A percentile compares a stretch with the other conserved stretches of the same genome.
Evolutionary conservation across 1,284 basidiomycete species (phyloP).

Genomic region (Meripilus lineatus): DNA sequence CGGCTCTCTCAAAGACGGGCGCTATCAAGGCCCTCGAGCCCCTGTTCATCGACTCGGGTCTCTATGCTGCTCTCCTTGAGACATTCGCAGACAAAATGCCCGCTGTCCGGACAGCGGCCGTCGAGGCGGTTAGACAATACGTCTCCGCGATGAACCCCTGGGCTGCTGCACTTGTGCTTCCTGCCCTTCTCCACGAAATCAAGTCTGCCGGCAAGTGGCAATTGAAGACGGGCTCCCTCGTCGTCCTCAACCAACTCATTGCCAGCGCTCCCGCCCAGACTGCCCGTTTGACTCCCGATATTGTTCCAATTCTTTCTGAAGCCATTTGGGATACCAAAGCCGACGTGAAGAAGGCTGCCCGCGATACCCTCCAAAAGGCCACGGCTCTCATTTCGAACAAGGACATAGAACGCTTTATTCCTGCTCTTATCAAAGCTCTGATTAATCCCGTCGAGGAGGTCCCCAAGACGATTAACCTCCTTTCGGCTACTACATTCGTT

Average conservation of each 20-base stretch:
- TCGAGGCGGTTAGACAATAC: slow-evolving; percentile 81
- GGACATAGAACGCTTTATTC: slow-evolving; percentile 98
- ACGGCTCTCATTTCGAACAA: slow-evolving; percentile 97
- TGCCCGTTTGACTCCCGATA: slow-evolving; percentile 91
- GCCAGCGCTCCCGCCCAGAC: slow-evolving; percentile 80
- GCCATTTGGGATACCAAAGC: slow-evolving; percentile 99
- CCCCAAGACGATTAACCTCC: slow-evolving; percentile 91
- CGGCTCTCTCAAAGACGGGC: slow-evolving; percentile 71
- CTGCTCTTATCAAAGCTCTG: slow-evolving; percentile 94
- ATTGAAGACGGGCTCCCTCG: slow-evolving; percentile 89
- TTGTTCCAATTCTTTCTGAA: slow-evolving; percentile 93
- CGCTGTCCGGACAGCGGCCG: slow-evolving; percentile 77
- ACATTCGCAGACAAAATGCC: slow-evolving; percentile 91
- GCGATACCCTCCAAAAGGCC: slow-evolving; percentile 90
- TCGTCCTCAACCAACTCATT: slow-evolving; percentile 89
- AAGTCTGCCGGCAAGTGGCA: slow-evolving; percentile 99
- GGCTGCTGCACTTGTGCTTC: slow-evolving; percentile 83
- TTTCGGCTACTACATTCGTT: slow-evolving; percentile 99
- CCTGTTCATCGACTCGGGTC: slow-evolving; percentile 77
- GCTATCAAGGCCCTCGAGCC: slow-evolving; percentile 89
- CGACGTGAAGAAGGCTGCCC: slow-evolving; percentile 99
- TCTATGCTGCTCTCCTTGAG: slow-evolving; percentile 87
- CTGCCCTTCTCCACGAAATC: slow-evolving; percentile 90
- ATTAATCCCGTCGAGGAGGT: slow-evolving; percentile 99
- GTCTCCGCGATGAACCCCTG: slow-evolving; percentile 87